phyloP scores from a whole-genome alignment of 2,329 filamentous ascomycete species.

The Hypoxylon sp. region DNA sequence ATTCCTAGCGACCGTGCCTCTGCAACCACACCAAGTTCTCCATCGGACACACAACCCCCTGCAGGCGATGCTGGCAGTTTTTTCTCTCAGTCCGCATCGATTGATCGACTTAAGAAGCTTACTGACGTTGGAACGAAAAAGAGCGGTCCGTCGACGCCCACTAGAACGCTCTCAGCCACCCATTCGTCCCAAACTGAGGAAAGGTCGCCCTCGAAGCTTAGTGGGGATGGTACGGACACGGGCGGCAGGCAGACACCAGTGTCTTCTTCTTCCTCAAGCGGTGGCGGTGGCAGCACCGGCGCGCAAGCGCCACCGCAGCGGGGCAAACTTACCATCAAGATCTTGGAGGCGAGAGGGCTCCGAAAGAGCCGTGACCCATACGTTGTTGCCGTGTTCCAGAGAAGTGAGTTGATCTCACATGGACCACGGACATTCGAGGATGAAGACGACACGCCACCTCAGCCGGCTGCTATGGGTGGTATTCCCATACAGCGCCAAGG shows the following conservation, averaged over 20 bases:
- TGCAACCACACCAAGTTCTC: constrained; percentile 67
- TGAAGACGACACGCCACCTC: constrained; percentile 67
- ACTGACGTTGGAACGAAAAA: constrained; percentile 85
- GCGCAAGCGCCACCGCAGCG: constrained; percentile 80
- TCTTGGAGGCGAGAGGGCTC: constrained; percentile 86
- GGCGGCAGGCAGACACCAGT: constrained; percentile 69
- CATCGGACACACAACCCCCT: constrained; percentile 60
- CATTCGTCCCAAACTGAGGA: constrained; percentile 64
- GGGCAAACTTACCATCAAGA: constrained; percentile 91
- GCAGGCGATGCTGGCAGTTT: constrained; percentile 56
- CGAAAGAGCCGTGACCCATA: constrained; percentile 90
- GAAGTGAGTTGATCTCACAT: constrained; percentile 94
- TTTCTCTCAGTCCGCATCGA: constrained; percentile 71
- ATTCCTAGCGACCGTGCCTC: constrained; percentile 72
- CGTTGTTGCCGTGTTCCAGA: constrained; percentile 95
- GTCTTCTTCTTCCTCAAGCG: constrained; percentile 55
- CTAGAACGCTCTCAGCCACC: constrained; percentile 82
- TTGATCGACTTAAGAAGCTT: constrained; percentile 86
- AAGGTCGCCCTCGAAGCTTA: constrained; percentile 52
- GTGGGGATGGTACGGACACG: constrained; percentile 60
- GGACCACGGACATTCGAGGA: constrained; percentile 78
- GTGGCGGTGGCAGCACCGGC: constrained; percentile 54
- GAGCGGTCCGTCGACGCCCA: constrained; percentile 93
- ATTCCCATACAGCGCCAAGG: constrained; percentile 77
- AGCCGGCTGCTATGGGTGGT: constrained; percentile 65